These are phyloP conservation scores for Lagenidium giganteum DNA, from an alignment of 352 stramenopile species.

Conservation along the genomic window DNA sequence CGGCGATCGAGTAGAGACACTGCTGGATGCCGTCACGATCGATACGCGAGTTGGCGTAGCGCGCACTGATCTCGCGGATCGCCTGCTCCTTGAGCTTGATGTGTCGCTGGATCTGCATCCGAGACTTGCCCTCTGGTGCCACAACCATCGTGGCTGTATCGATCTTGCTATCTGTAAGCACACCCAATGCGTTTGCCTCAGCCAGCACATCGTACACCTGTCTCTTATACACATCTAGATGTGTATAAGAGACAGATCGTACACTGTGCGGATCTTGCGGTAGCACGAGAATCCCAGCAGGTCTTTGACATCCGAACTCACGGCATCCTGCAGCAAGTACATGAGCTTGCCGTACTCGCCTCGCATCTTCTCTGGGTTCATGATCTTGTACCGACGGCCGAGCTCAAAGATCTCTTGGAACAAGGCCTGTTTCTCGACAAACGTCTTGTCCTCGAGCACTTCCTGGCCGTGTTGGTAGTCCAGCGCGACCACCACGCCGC, in stretches of 20 bases:
- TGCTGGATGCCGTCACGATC: conserved; percentile 88
- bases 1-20: conserved; percentile 95
- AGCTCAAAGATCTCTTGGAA: conserved; percentile 94
- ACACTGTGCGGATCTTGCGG: conserved; percentile 86
- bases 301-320: conserved; percentile 76
- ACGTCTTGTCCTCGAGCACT: conserved; percentile 88
- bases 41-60: conserved; percentile 48
- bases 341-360: conserved; percentile 96
- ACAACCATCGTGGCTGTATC: conserved; percentile 94
- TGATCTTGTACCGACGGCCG: conserved; percentile 95
- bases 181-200: conserved; percentile 46
- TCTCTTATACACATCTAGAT: conserved; percentile 62
- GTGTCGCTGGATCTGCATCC: conserved; percentile 86
- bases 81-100: conserved; percentile 93
- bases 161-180: conserved; percentile 87
- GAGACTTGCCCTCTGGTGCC: conserved; percentile 85
- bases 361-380: conserved; percentile 98
- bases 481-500: conserved; percentile 86
- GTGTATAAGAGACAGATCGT: no score
- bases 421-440: conserved; percentile 82
- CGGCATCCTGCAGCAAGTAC: conserved; percentile 90
- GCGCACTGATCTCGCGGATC: conserved; percentile 81
- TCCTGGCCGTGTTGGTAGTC: conserved; percentile 87
- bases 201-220: conserved; percentile 73
- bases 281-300: conserved; percentile 84